Evolutionary conservation across 768 basidiomycete species (phyloP).

Genomic region (Hericium rajendrae): DNA sequence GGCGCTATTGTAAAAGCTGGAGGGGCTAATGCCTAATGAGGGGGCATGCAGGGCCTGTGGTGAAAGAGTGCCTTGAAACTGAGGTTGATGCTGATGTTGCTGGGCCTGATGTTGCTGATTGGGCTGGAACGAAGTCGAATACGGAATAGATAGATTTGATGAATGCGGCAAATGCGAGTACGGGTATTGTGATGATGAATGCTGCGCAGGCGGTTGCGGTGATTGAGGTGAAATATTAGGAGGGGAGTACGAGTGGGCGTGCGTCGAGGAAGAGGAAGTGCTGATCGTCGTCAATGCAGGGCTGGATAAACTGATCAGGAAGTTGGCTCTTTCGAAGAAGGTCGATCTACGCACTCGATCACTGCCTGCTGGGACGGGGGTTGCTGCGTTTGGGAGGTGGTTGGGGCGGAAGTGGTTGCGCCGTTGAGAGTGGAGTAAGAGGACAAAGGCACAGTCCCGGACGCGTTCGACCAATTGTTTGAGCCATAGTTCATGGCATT

Average conservation of each 20-base stretch:
- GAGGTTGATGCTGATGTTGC: slow-evolving; percentile 18
- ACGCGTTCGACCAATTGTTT: slow-evolving; percentile 33
- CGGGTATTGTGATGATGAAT: slow-evolving; percentile 27
- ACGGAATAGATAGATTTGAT: slow-evolving; percentile 23
- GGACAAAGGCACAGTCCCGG: slow-evolving; percentile 47
- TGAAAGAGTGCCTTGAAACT: slow-evolving; percentile 41
- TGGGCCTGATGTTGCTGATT: slow-evolving; percentile 1
- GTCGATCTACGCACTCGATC: slow-evolving; percentile 10
- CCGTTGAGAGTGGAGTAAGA: slow-evolving; percentile 73
- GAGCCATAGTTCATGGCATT: slow-evolving; percentile 47
- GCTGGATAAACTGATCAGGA: slow-evolving; percentile 16
- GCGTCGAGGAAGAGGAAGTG: slow-evolving; percentile 10
- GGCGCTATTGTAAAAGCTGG: slow-evolving; percentile 17
- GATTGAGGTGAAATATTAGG: slow-evolving; percentile 36
- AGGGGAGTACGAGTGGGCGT: slow-evolving; percentile 6
- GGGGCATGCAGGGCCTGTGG: slow-evolving; percentile 47
- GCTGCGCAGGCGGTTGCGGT: slow-evolving; percentile 27
- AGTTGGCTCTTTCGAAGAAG: neutral
- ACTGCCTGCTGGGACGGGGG: slow-evolving; percentile 19
- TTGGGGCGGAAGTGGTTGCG: slow-evolving; percentile 44
- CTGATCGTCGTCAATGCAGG: slow-evolving; percentile 18
- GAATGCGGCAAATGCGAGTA: slow-evolving; percentile 26
- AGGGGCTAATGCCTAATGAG: slow-evolving; percentile 23
- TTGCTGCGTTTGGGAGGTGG: slow-evolving; percentile 25
- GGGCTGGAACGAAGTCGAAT: slow-evolving; percentile 6